phyloP scores from a whole-genome alignment of 1,284 basidiomycete species.

The Naganishia albida region DNA sequence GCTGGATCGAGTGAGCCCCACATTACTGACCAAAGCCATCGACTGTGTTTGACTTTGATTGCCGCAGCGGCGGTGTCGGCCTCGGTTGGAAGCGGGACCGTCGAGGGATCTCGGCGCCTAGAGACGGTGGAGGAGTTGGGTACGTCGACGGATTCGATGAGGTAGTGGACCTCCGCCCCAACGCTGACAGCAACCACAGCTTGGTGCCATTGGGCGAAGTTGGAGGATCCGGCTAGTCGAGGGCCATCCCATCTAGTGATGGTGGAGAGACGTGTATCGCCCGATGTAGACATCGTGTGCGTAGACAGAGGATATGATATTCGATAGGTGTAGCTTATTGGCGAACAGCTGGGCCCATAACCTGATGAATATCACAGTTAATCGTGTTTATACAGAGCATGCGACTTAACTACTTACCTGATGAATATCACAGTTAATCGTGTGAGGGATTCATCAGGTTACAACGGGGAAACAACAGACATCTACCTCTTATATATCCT shows the following conservation, averaged over 20 bases:
- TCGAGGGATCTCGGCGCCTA: neutral
- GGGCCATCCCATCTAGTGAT: neutral
- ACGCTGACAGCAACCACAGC: neutral
- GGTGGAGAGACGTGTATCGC: neutral
- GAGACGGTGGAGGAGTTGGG: conserved; percentile 2
- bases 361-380: conserved; percentile 1
- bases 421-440: no score
- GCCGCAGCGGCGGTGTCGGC: neutral
- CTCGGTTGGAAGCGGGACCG: neutral
- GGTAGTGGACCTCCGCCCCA: conserved; percentile 1
- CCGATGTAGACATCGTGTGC: neutral
- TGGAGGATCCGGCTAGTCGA: neutral
- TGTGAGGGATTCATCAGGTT: no score
- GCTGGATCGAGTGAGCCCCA: neutral
- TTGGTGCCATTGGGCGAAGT: conserved; percentile 3
- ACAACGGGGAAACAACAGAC: no score
- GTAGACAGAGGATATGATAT: neutral
- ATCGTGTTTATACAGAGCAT: neutral
- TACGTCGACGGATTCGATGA: conserved; percentile 1
- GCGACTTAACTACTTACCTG: no score
- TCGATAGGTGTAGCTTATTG: conserved; percentile 1
- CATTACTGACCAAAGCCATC: neutral
- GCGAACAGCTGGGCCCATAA: neutral
- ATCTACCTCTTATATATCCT: no score
- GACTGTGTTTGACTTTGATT: neutral